These are phyloP conservation scores for Hericium coralloides DNA, from an alignment of 768 basidiomycete genomes.

Conservation along the genomic window DNA sequence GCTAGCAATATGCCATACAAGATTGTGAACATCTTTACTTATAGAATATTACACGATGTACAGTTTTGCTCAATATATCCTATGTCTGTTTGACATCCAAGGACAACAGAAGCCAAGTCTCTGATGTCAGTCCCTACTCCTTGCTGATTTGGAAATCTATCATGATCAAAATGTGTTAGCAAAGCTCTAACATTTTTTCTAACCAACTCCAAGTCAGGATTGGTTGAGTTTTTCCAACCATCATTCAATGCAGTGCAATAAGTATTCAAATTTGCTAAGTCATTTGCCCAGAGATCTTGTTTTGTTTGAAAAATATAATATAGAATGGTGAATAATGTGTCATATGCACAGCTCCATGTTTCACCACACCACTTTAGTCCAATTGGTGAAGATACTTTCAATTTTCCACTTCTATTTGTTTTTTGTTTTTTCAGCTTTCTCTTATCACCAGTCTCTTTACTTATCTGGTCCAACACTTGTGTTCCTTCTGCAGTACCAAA, in stretches of 20 bases:
- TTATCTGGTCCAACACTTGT: not conserved
- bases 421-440: not conserved
- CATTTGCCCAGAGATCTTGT: not conserved
- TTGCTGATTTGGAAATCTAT: not conserved
- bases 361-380: not conserved
- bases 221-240: not conserved
- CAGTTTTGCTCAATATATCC: no score
- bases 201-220: not conserved
- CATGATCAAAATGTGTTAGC: not conserved
- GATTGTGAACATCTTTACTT: no score
- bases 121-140: no score
- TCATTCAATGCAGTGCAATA: not conserved
- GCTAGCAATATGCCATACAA: no score
- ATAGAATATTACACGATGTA: no score
- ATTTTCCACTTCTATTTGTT: not conserved
- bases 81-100: no score
- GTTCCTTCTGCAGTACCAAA: not conserved
- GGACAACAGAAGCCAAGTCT: no score
- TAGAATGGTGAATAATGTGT: constrained; percentile 1
- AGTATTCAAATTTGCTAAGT: not conserved
- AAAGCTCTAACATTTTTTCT: not conserved
- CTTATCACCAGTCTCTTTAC: not conserved
- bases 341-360: constrained; percentile 9
- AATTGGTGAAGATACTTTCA: not conserved
- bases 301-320: not conserved